Evolutionary conservation across 768 basidiomycete genomes (phyloP).

Genomic region (Cubamyces sp.): DNA sequence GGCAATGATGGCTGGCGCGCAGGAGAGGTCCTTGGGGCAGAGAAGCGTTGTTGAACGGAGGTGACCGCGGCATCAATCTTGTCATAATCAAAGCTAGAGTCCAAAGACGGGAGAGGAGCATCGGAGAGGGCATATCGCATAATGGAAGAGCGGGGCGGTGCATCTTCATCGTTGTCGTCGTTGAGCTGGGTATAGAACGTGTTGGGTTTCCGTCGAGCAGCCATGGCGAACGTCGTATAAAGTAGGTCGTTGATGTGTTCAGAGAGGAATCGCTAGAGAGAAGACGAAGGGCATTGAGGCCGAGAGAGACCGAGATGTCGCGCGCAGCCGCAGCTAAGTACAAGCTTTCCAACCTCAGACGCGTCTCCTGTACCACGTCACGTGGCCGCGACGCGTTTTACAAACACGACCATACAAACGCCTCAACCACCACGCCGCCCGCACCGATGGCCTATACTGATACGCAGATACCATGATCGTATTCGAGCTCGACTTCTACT

Average conservation of each 20-base stretch:
- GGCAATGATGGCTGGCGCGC: constrained; percentile 27
- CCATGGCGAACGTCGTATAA: constrained; percentile 3
- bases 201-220: constrained; percentile 21
- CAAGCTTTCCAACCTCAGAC: constrained; percentile 1
- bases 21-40: constrained; percentile 22
- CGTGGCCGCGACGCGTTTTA: constrained; percentile 3
- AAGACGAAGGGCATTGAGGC: not conserved
- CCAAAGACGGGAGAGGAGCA: constrained; percentile 7
- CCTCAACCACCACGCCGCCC: no score
- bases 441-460: no score
- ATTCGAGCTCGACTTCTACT: no score
- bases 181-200: constrained; percentile 20
- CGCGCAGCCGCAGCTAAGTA: constrained; percentile 12
- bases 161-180: constrained; percentile 20
- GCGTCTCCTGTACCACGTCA: constrained; percentile 5
- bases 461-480: no score
- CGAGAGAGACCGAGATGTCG: not conserved
- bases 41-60: constrained; percentile 16
- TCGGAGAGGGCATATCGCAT: constrained; percentile 21
- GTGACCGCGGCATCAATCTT: constrained; percentile 10
- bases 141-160: constrained; percentile 20
- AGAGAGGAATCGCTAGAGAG: not conserved
- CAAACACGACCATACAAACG: not conserved
- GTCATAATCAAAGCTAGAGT: constrained; percentile 15
- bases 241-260: not conserved